These are phyloP conservation scores for Dothideomycetidae sp. DNA, from an alignment of 2,329 filamentous ascomycete species.

Conservation along the genomic window DNA sequence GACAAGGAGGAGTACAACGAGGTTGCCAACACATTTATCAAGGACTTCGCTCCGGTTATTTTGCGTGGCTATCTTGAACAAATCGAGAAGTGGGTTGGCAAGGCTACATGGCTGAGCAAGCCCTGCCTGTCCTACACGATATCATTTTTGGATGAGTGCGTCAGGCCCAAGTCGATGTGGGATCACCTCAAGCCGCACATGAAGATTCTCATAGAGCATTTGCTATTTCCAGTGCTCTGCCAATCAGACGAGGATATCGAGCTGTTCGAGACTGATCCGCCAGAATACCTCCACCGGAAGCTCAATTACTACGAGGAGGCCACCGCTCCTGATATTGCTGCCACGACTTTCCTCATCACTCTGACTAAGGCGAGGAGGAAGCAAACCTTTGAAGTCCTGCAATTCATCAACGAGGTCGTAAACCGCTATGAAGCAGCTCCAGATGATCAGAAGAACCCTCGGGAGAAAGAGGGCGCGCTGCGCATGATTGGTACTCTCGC, in stretches of 20 bases:
- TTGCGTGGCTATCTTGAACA: conserved; percentile 87
- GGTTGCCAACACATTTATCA: conserved; percentile 82
- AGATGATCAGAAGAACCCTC: conserved; percentile 79
- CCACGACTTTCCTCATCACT: conserved; percentile 90
- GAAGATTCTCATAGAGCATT: conserved; percentile 81
- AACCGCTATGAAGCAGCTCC: conserved; percentile 78
- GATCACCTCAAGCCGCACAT: conserved; percentile 82
- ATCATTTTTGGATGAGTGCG: conserved; percentile 91
- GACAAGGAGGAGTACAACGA: conserved; percentile 63
- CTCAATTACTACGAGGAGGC: conserved; percentile 97
- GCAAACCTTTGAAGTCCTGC: conserved; percentile 86
- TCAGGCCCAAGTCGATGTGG: conserved; percentile 97
- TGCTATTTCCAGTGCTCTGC: conserved; percentile 91
- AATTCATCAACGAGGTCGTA: conserved; percentile 89
- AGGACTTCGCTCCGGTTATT: conserved; percentile 87
- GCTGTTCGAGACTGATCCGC: conserved; percentile 84
- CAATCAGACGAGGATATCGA: conserved; percentile 84
- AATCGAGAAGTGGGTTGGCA: conserved; percentile 95
- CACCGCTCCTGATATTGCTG: conserved; percentile 84
- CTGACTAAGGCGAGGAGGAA: conserved; percentile 89
- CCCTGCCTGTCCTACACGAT: conserved; percentile 86
- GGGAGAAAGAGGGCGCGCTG: conserved; percentile 90
- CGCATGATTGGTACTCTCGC: conserved; percentile 95
- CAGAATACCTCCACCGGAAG: conserved; percentile 93
- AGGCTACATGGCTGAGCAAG: conserved; percentile 87